Evolutionary conservation across 148 eudicot genomes (phyloP), one percentile per base, ranked within the genome.

Genomic region (Rhododendron molle): DNA sequence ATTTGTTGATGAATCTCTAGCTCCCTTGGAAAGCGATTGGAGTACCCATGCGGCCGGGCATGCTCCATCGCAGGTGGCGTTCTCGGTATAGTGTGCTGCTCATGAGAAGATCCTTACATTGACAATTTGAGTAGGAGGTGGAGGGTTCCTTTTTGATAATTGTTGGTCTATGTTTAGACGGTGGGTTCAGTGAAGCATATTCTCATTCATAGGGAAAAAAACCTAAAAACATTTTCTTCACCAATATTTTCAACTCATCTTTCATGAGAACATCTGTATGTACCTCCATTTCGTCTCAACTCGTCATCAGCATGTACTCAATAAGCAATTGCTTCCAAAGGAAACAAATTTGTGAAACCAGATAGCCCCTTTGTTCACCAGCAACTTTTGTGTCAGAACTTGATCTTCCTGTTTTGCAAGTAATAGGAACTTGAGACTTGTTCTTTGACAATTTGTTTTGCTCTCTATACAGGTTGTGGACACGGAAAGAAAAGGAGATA

Each of bases 401-500:
- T 28, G 14, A 62, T 62, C 28, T 28, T 52, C 4, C 71, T 56
- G n/a, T 54, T 73, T 58, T 34, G 49, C 60, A 77, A 76, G 72
- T 15, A 30, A 44, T n/a, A 77, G 36, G 49, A 43, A 69, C 26
- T 43, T 65, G 52, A 36, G 23, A 26, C 23, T 71, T 83, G 21
- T 71, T n/a, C 43, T 60, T 40, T 88, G 88, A 87, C 76, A 83
- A 62, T 83, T 82, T 7, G 23, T 47, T 43, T 69, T 32, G 30
- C 32, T 88, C 28, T 88, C 34, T 21, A 72, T 38, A 56, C 90
- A 96, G 99, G 99, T 85, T 95, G 84, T 90, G 91, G 91, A 94
- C 96, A 8, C 83, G 95, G 86, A 89, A 94, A 82, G 99, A 96
- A 89, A 95, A 90, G 90, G 98, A 96, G 91, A 96, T 96, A 87